Base-by-base conservation (phyloP, 2,329 filamentous ascomycete genomes). In the Cladosporium colombiae region DNA sequence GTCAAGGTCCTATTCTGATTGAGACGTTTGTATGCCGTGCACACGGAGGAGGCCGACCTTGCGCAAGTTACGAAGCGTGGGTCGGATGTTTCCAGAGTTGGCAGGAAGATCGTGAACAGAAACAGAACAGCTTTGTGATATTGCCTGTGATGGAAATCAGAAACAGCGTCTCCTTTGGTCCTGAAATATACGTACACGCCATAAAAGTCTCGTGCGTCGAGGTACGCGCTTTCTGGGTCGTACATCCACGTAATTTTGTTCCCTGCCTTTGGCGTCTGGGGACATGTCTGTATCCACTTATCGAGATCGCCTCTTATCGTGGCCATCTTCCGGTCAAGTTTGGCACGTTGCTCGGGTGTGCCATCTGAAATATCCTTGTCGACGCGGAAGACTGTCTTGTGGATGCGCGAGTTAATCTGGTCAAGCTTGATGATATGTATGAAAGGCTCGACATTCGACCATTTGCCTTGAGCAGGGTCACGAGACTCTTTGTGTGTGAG, bases 1-100 rank as follows among this genome's bases (percentile, higher is more conserved):
- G 70, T 73, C 11, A 75, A 70, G 0, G 70, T 64, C n/a, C 70
- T 65, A 27, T 65, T 70, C 64, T 75, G 74, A 44, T 76, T 74
- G 4, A 76, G 68, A 44, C 70, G 71, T 64, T 75, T 76, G 66
- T 74, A 75, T 7, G 73, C 74, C 16, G 61, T 56, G 61, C 62
- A 65, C 14, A 52, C 56, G 5, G 62, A 37, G n/a, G 56, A 29
- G 8, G 62, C 62, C 2, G 62, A 65, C 3, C 25, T 44, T 14
- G 62, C 62, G 23, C 62, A 58, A 18, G 53, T 59, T 14, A 52
- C 50, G 40, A 65, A 58, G 29, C 62, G 62, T 10, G 37, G 56
- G 62, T 65, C 62, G 0, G 40, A 35, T 8, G 37, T 58, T 3
- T 65, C 53, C 40, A 65, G 16, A 11, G 37, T 59, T 52, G 62